A percentile compares a stretch with the other conserved stretches of the same genome.
Evolutionary conservation across 352 stramenopile genomes (phyloP).

Genomic region (Globisporangium orthogonon): DNA sequence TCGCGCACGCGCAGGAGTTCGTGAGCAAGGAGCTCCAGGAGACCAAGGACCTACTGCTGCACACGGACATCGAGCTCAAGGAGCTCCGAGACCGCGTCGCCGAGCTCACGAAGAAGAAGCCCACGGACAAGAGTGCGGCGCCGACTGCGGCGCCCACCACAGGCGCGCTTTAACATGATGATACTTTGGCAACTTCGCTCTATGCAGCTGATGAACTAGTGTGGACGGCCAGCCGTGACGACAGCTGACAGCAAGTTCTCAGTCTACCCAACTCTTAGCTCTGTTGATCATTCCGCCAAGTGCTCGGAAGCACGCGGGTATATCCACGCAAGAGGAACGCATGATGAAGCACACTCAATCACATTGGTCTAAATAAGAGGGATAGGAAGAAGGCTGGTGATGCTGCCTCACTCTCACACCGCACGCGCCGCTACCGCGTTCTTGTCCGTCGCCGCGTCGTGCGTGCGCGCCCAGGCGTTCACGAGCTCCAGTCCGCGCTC

Average conservation of each 20-base stretch:
- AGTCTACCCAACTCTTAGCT: too few species aligned
- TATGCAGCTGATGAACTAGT: too few species aligned
- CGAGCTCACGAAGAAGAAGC: constrained; percentile 72
- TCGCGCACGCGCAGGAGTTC: constrained; percentile 81
- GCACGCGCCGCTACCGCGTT: constrained; percentile 1
- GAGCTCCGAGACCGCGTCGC: constrained; percentile 70
- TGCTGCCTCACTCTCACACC: constrained; percentile 4
- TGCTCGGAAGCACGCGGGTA: too few species aligned
- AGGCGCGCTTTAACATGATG: neutral
- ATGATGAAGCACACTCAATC: neutral
- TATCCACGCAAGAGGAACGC: neutral
- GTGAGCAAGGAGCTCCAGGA: constrained; percentile 67
- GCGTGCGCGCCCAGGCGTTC: constrained; percentile 39
- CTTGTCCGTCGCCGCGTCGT: constrained; percentile 5
- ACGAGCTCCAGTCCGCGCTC: constrained; percentile 60
- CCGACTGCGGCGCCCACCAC: neutral
- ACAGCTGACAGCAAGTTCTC: too few species aligned
- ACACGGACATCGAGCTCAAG: constrained; percentile 64
- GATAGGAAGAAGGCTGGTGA: neutral
- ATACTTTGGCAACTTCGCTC: neutral
- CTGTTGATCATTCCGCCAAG: too few species aligned
- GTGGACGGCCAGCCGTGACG: too few species aligned
- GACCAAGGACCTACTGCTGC: constrained; percentile 61
- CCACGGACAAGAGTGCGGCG: constrained; percentile 41
- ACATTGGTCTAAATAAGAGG: constrained; percentile 1